Conservation (phyloP, 2,329 filamentous ascomycete species). For the Nannizzia gypsea region DNA sequence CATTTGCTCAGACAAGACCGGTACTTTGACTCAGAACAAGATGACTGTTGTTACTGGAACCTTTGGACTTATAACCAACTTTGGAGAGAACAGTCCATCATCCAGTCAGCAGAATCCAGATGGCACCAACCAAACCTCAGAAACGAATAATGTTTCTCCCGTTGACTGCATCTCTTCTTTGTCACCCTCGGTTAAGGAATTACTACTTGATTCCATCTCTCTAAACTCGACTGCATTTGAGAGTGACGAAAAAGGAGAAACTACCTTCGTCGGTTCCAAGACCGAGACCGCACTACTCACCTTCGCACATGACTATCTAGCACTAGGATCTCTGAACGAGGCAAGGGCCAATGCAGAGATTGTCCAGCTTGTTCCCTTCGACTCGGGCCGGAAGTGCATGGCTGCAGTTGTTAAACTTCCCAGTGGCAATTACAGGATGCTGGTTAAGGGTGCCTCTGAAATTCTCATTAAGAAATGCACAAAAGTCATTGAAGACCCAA, state of each 20-base stretch:
- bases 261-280: slow-evolving; percentile 60
- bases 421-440: slow-evolving; percentile 31
- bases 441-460: slow-evolving; percentile 40
- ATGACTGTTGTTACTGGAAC: slow-evolving; percentile 51
- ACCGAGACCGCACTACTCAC: slow-evolving; percentile 64
- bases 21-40: slow-evolving; percentile 52
- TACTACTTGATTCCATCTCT: slow-evolving; percentile 53
- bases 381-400: slow-evolving; percentile 61
- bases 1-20: slow-evolving; percentile 56
- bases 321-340: slow-evolving; percentile 52
- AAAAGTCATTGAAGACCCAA: slow-evolving; percentile 21
- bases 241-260: slow-evolving; percentile 47
- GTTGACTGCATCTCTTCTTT: slow-evolving; percentile 45
- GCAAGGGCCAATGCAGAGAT: slow-evolving; percentile 50
- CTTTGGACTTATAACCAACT: slow-evolving; percentile 37
- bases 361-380: slow-evolving; percentile 63
- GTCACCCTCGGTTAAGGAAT: slow-evolving; percentile 40
- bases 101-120: slow-evolving; percentile 17
- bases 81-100: slow-evolving; percentile 28
- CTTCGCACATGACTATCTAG: slow-evolving; percentile 55
- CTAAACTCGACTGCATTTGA: slow-evolving; percentile 62
- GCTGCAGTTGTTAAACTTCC: slow-evolving; percentile 34
- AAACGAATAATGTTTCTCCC: slow-evolving; percentile 32
- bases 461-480: slow-evolving; percentile 32
- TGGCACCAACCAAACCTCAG: slow-evolving; percentile 15